Evolutionary conservation across 2,329 filamentous ascomycete species (phyloP).

Genomic region (Ophiostoma perfectum): DNA sequence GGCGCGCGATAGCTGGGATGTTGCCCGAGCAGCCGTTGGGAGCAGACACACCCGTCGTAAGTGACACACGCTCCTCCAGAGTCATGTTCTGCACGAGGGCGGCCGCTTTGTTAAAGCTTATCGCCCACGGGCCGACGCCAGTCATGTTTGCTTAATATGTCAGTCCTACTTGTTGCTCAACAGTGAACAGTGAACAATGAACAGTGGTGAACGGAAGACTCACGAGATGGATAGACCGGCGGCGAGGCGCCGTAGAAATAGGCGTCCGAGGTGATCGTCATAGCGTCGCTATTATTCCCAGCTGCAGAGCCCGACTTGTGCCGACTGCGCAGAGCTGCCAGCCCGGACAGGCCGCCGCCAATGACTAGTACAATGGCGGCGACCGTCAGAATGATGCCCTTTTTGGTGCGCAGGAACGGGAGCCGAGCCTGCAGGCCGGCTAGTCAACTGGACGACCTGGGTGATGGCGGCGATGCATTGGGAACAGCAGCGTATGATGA

Average conservation of each 20-base stretch:
- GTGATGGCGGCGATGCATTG: background rate
- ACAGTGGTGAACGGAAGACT: too few species aligned
- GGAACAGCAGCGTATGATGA: background rate
- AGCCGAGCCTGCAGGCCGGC: conserved; percentile 29
- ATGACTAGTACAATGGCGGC: conserved; percentile 32
- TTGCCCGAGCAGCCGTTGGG: conserved; percentile 47
- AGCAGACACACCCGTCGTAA: conserved; percentile 65
- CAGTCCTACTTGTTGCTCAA: too few species aligned
- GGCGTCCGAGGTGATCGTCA: conserved; percentile 37
- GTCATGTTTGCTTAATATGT: conserved; percentile 39
- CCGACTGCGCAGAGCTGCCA: conserved; percentile 32
- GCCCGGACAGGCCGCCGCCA: conserved; percentile 34
- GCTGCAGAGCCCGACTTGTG: background rate
- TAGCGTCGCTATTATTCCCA: background rate
- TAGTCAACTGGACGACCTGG: conserved; percentile 28
- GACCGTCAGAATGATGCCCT: conserved; percentile 30
- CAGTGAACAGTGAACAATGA: too few species aligned
- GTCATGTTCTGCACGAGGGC: conserved; percentile 66
- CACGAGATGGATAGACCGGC: conserved; percentile 45
- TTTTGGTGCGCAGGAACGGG: conserved; percentile 32
- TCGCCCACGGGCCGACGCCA: conserved; percentile 60
- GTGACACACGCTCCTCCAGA: conserved; percentile 67
- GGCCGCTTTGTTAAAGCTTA: conserved; percentile 61
- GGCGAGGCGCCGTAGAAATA: conserved; percentile 48
- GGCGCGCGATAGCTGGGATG: conserved; percentile 36